Base-by-base conservation (phyloP, 2,329 filamentous ascomycete genomes). In the Hirsutella rhossiliensis region DNA sequence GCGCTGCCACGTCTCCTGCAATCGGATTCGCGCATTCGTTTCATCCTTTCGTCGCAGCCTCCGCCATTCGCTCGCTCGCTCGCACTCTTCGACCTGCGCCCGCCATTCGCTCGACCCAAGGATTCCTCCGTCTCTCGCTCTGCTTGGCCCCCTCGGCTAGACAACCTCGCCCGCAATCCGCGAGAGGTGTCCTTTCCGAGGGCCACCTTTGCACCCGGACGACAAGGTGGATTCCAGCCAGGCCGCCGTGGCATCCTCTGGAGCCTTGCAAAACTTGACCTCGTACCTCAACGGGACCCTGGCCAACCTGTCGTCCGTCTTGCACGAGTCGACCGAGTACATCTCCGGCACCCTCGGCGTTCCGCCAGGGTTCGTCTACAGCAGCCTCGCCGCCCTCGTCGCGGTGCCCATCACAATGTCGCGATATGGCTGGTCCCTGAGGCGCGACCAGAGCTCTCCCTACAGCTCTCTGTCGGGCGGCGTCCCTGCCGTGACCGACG, bases 401-500 rank as follows among this genome's bases (percentile, higher is more conserved):
- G 67, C 71, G 43, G 58, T 74, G 18, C 68, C 68, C 40, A 54
- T 75, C 50, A 67, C 69, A 47, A 77, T 78, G 75, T 68, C 69
- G 57, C 67, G 72, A 54, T 76, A 71, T 59, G 68, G 71, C 49
- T 75, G 71, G 66, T 66, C 67, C 11, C 57, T 62, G 44, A 58
- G 56, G 43, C 67, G 67, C 48, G 67, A 68, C 41, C 64, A 64
- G 45, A 56, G 75, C 47, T 77, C 73, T 41, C 72, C 73, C n/a
- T 77, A 71, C 53, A 62, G 62, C 46, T 72, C 73, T 30, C 56
- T 64, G 47, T 60, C 65, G 32, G 67, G 66, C 39, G 67, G 70
- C 37, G 63, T 72, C 11, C 75, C 79, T 29, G 72, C 79, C 50
- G 80, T 89, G 47, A 84, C 78, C 53, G 82, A 87, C 52, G 76